Conservation (phyloP, 441 rosid species). For the Daphne laureola region DNA sequence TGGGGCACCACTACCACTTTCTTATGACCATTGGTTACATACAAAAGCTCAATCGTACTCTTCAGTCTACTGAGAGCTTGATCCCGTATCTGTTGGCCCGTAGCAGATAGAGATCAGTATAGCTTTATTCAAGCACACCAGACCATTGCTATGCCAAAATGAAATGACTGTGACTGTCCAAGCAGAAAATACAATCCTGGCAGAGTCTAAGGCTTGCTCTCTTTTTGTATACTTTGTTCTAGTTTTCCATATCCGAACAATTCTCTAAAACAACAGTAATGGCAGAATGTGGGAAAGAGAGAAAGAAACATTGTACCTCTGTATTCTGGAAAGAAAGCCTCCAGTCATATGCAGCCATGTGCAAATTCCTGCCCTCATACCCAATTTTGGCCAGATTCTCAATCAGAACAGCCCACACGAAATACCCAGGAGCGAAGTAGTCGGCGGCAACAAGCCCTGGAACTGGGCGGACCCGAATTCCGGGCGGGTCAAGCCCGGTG, state of each 20-base stretch:
- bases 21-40: constrained; percentile 40
- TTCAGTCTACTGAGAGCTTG: constrained; percentile 58
- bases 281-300: constrained; percentile 3
- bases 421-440: constrained; percentile 47
- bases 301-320: constrained; percentile 34
- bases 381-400: constrained; percentile 64
- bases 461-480: constrained; percentile 46
- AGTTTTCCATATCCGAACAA: too few species aligned
- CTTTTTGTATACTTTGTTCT: too few species aligned
- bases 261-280: background rate
- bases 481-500: constrained; percentile 68
- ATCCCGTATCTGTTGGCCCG: constrained; percentile 46
- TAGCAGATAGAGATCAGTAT: constrained; percentile 12
- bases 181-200: too few species aligned
- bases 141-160: too few species aligned
- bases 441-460: constrained; percentile 52
- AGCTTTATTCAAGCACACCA: background rate
- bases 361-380: constrained; percentile 55
- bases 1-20: constrained; percentile 76
- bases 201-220: too few species aligned
- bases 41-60: constrained; percentile 66
- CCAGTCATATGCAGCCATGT: constrained; percentile 82
- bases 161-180: too few species aligned
- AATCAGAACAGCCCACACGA: constrained; percentile 63
- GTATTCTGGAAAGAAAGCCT: constrained; percentile 75